phyloP scores from a whole-genome alignment of 768 basidiomycete genomes.

The button mushroom (Agaricus bisporus) region DNA sequence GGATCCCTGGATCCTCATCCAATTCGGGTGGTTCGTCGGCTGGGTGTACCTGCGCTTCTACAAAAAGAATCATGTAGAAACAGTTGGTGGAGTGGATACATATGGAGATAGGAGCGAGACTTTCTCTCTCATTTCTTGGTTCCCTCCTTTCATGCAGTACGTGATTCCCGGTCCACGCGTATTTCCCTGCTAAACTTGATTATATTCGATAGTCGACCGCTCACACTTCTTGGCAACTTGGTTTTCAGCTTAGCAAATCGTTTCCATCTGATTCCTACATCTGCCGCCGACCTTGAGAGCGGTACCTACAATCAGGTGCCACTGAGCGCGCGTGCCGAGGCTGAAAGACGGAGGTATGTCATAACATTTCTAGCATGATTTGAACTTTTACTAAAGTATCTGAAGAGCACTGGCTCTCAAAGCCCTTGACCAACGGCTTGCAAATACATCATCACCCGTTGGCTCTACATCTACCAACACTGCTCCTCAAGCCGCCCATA shows the following conservation, averaged over 20 bases:
- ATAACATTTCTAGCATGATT: not conserved
- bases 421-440: constrained; percentile 90
- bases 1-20: constrained; percentile 88
- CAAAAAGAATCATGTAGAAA: constrained; percentile 75
- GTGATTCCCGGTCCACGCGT: constrained; percentile 21
- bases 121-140: constrained; percentile 92
- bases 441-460: constrained; percentile 48
- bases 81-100: constrained; percentile 52
- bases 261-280: constrained; percentile 69
- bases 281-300: constrained; percentile 60
- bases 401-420: constrained; percentile 90
- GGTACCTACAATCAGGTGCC: constrained; percentile 71
- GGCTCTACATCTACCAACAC: constrained; percentile 28
- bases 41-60: constrained; percentile 98
- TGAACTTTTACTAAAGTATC: constrained; percentile 8
- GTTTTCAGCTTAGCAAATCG: constrained; percentile 62
- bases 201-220: constrained; percentile 48
- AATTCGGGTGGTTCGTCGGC: constrained; percentile 97
- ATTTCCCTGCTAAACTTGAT: not conserved
- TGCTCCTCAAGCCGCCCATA: constrained; percentile 17
- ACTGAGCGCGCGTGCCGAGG: constrained; percentile 90
- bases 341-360: constrained; percentile 84
- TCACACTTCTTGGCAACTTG: constrained; percentile 60
- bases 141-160: constrained; percentile 93
- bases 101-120: constrained; percentile 96